Percentiles rank a stretch among this genome's conserved stretches.
These are phyloP conservation scores for Globisporangium echinulatum DNA, from an alignment of 352 stramenopile species.

Conservation along the genomic window DNA sequence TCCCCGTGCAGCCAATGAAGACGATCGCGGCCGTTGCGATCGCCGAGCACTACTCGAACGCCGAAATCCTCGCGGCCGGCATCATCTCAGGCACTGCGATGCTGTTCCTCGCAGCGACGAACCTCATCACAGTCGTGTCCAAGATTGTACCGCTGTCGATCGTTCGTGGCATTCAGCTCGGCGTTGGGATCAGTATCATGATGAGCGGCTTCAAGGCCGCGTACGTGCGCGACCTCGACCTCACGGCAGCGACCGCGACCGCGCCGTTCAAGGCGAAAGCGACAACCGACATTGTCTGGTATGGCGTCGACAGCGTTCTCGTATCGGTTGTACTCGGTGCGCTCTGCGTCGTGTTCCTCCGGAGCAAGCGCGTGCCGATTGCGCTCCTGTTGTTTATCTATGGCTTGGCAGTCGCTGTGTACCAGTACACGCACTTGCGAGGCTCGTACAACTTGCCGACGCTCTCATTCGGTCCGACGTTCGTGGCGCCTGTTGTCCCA, in stretches of 20 bases:
- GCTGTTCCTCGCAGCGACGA: constrained; percentile 74
- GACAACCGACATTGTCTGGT: constrained; percentile 32
- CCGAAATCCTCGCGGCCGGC: constrained; percentile 80
- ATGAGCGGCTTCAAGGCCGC: constrained; percentile 74
- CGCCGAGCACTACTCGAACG: constrained; percentile 65
- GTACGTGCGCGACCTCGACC: constrained; percentile 36
- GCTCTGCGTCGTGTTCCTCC: constrained; percentile 69
- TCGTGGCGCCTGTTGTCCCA: constrained; percentile 48
- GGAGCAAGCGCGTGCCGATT: constrained; percentile 51
- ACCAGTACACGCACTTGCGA: constrained; percentile 43
- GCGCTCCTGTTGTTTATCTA: constrained; percentile 66
- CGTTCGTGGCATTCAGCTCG: constrained; percentile 89
- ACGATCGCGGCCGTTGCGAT: constrained; percentile 89
- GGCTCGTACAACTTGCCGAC: constrained; percentile 47
- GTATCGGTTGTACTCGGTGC: constrained; percentile 60
- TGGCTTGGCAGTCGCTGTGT: constrained; percentile 55
- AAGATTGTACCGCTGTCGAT: constrained; percentile 84
- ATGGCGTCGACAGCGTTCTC: constrained; percentile 60
- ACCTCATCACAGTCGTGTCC: constrained; percentile 88
- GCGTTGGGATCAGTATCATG: constrained; percentile 85
- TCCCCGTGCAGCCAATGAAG: constrained; percentile 96
- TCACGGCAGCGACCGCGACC: constrained; percentile 18
- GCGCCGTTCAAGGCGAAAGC: constrained; percentile 25
- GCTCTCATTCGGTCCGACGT: constrained; percentile 47
- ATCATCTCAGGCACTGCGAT: constrained; percentile 77